Evolutionary conservation across 2,329 filamentous ascomycete species (phyloP).

Genomic region (Apiospora sp.): DNA sequence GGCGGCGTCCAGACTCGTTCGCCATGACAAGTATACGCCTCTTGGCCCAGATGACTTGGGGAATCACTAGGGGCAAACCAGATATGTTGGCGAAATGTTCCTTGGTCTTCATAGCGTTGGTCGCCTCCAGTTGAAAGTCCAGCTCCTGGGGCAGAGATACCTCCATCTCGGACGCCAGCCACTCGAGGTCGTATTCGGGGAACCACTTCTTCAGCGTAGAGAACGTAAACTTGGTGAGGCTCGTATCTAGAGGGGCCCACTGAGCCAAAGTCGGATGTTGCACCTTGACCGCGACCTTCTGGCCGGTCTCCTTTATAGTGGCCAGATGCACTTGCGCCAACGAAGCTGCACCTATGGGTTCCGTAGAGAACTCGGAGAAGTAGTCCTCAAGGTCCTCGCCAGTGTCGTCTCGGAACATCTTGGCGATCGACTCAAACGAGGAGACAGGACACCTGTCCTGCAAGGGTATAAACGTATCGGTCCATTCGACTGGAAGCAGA

Average conservation of each 20-base stretch:
- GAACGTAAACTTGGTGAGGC: slow-evolving; percentile 88
- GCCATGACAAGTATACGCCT: slow-evolving; percentile 95
- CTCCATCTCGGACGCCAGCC: slow-evolving; percentile 94
- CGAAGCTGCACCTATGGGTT: slow-evolving; percentile 90
- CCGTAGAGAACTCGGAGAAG: slow-evolving; percentile 83
- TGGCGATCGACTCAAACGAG: slow-evolving; percentile 83
- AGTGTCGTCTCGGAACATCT: slow-evolving; percentile 87
- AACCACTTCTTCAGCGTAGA: slow-evolving; percentile 90
- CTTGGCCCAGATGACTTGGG: slow-evolving; percentile 88
- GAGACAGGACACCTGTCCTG: slow-evolving; percentile 97
- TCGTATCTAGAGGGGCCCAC: slow-evolving; percentile 88
- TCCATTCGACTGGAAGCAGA: slow-evolving; percentile 90
- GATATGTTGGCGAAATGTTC: slow-evolving; percentile 81
- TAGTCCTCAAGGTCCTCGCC: slow-evolving; percentile 79
- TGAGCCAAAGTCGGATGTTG: slow-evolving; percentile 90
- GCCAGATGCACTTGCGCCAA: slow-evolving; percentile 94
- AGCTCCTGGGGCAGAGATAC: slow-evolving; percentile 88
- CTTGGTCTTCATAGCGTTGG: slow-evolving; percentile 81
- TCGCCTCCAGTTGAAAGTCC: slow-evolving; percentile 85
- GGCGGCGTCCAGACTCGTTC: slow-evolving; percentile 83
- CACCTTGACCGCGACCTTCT: slow-evolving; percentile 93
- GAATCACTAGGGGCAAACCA: slow-evolving; percentile 84
- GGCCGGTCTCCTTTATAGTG: slow-evolving; percentile 79
- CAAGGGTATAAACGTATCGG: slow-evolving; percentile 91
- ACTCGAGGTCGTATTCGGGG: slow-evolving; percentile 96